Percentiles rank a stretch among this genome's conserved stretches.
phyloP scores from a whole-genome alignment of 139 green algal genomes.

The Mesotaenium endlicherianum region DNA sequence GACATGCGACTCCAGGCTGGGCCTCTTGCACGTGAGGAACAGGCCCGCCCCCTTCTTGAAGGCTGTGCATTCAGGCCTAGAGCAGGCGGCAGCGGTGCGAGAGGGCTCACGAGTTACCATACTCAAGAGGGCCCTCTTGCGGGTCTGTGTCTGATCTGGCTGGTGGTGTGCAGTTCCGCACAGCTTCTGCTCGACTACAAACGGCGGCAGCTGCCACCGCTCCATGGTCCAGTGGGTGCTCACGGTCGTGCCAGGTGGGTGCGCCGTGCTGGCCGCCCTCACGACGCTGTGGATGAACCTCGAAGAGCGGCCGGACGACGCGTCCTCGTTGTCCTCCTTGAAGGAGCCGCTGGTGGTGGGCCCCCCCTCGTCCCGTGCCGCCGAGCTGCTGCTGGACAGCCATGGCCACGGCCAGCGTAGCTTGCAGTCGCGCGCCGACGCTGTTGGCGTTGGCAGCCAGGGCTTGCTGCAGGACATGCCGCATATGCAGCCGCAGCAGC shows the following conservation, averaged over 20 bases:
- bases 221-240: conserved; percentile 12
- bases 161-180: neutral
- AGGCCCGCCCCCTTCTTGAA: too few species aligned
- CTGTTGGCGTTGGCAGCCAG: too few species aligned
- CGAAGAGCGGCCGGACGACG: neutral
- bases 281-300: neutral
- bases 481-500: too few species aligned
- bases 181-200: neutral
- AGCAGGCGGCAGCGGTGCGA: neutral
- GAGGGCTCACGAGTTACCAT: neutral
- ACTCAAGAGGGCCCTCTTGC: neutral
- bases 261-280: neutral
- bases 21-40: too few species aligned
- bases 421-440: too few species aligned
- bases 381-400: too few species aligned
- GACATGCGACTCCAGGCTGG: too few species aligned
- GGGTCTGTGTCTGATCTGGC: neutral
- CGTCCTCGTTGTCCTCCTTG: neutral
- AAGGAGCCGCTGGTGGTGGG: conserved; percentile 15
- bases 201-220: neutral
- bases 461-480: too few species aligned
- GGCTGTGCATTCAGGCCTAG: too few species aligned
- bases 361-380: too few species aligned
- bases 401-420: too few species aligned
- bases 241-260: conserved; percentile 9